Evolutionary conservation across 495 filamentous ascomycete genomes (phyloP).

Genomic region (Penicillium lagena): DNA sequence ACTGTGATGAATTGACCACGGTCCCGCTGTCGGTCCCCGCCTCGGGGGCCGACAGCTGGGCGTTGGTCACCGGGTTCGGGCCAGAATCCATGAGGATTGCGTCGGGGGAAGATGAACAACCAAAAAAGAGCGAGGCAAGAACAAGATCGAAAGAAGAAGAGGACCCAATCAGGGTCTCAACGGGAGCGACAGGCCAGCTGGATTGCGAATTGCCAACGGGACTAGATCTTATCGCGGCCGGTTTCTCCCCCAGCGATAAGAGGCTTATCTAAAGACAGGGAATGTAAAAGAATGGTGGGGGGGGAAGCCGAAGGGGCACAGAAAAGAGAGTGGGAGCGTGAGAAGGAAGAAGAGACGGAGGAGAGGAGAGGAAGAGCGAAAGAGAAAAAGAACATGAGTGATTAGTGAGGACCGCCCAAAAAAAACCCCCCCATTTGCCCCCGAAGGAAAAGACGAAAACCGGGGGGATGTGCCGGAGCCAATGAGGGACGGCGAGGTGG

Average conservation of each 20-base stretch:
- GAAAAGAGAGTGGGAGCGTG: constrained; percentile 3
- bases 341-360: neutral
- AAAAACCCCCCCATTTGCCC: neutral
- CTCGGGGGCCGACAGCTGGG: neutral
- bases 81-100: constrained; percentile 17
- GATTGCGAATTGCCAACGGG: no score
- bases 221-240: no score
- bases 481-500: no score
- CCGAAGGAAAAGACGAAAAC: neutral
- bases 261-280: constrained; percentile 15
- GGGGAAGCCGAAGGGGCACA: neutral
- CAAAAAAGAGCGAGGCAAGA: constrained; percentile 7
- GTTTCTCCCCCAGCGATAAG: constrained; percentile 9
- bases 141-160: constrained; percentile 1
- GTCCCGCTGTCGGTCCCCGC: neutral
- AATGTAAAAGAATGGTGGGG: neutral
- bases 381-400: constrained; percentile 4
- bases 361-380: neutral
- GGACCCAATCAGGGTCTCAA: no score
- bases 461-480: neutral
- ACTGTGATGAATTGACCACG: no score
- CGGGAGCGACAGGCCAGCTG: no score
- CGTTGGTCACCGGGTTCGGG: neutral
- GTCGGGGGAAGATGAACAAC: no score
- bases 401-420: neutral